Evolutionary conservation across 2,329 filamentous ascomycete species (phyloP).

Genomic region (Myriangium duriaei): DNA sequence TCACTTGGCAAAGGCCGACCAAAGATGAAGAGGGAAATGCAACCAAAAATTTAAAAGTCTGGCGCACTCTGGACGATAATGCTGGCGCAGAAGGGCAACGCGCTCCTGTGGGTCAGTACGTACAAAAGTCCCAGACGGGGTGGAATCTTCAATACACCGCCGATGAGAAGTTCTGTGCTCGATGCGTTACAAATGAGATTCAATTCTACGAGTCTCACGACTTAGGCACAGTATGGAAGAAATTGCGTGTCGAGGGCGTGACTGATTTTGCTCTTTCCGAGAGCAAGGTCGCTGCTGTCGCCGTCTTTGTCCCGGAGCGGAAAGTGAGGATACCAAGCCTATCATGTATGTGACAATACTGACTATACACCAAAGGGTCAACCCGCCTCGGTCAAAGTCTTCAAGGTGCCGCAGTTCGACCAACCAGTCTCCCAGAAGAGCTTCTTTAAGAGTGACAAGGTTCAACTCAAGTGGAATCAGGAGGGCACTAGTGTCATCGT

Average conservation of each 20-base stretch:
- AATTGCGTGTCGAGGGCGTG: conserved; percentile 83
- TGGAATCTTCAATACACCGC: conserved; percentile 97
- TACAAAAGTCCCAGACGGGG: conserved; percentile 88
- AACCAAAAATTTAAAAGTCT: conserved; percentile 93
- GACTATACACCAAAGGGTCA: no score
- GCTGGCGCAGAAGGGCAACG: conserved; percentile 52
- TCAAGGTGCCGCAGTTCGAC: conserved; percentile 78
- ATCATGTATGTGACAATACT: no score
- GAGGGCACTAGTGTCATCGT: conserved; percentile 85
- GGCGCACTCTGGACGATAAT: conserved; percentile 65
- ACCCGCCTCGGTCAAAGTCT: conserved; percentile 88
- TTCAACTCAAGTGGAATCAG: conserved; percentile 96
- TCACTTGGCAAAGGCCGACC: conserved; percentile 86
- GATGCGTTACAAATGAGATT: conserved; percentile 90
- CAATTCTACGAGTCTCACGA: conserved; percentile 91
- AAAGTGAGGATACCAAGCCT: conserved; percentile 67
- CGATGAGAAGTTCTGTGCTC: conserved; percentile 87
- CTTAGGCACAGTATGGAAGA: conserved; percentile 82
- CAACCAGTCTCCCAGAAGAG: conserved; percentile 87
- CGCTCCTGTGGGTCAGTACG: conserved; percentile 68
- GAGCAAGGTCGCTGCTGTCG: conserved; percentile 70
- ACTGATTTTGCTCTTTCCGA: conserved; percentile 81
- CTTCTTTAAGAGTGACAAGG: conserved; percentile 98
- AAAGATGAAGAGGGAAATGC: conserved; percentile 93
- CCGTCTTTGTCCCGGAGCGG: conserved; percentile 88